Conservation (phyloP, 345 rosid genomes). For the Physaria fendleri region DNA sequence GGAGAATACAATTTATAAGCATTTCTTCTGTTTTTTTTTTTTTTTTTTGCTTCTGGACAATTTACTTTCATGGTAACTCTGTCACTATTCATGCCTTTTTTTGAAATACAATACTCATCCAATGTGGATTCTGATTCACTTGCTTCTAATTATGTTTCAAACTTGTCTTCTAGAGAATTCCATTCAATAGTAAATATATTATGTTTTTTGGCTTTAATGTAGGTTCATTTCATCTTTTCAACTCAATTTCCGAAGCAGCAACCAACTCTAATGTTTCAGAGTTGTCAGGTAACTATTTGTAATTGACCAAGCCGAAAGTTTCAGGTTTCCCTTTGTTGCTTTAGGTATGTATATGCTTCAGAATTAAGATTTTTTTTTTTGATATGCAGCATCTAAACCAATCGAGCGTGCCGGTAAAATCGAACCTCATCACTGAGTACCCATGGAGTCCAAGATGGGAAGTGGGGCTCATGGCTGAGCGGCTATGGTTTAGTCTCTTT, state of each 20-base stretch:
- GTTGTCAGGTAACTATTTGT: slow-evolving; percentile 58
- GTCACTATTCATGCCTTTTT: not conserved
- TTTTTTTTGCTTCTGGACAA: slow-evolving; percentile 59
- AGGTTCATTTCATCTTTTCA: slow-evolving; percentile 69
- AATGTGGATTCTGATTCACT: not conserved
- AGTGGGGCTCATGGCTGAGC: slow-evolving; percentile 66
- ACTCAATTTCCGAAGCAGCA: slow-evolving; percentile 86
- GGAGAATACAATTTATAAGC: not conserved
- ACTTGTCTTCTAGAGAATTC: not conserved
- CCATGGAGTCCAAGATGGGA: slow-evolving; percentile 99
- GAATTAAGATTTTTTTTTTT: too few relatives aligned
- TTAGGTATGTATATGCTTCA: too few relatives aligned
- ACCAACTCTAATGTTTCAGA: slow-evolving; percentile 70
- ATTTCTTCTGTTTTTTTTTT: too few relatives aligned
- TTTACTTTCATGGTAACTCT: slow-evolving; percentile 67
- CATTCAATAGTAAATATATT: not conserved
- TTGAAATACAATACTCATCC: too few relatives aligned
- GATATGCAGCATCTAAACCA: slow-evolving; percentile 55
- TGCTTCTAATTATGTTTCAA: not conserved
- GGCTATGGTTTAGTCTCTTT: slow-evolving; percentile 52
- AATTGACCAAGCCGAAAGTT: not conserved
- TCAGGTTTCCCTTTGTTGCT: not conserved
- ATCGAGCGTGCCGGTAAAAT: slow-evolving; percentile 52
- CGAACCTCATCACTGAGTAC: slow-evolving; percentile 51
- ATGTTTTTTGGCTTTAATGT: slow-evolving; percentile 16